Evolutionary conservation across 148 eudicot species (phyloP).

Genomic region (Vaccinium vitisidaea): DNA sequence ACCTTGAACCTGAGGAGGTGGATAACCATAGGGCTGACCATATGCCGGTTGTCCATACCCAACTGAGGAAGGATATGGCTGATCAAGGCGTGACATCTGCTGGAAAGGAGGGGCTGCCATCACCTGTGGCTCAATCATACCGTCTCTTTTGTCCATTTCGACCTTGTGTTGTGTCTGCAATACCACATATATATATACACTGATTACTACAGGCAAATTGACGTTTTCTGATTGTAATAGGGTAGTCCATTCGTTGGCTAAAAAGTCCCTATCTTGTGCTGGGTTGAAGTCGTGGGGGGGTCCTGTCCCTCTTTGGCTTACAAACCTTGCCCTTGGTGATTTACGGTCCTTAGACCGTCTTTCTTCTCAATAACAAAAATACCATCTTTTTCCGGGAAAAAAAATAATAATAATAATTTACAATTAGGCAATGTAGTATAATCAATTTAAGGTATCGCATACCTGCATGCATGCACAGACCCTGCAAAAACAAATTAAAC

Average conservation of each 20-base stretch:
- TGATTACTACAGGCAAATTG: background rate
- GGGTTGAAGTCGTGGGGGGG: too few species aligned
- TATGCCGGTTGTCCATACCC: conserved; percentile 29
- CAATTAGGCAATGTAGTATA: background rate
- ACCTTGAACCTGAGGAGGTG: conserved; percentile 33
- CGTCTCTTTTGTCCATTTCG: conserved; percentile 91
- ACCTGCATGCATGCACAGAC: conserved; percentile 98
- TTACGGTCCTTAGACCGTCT: too few species aligned
- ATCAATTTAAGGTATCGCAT: conserved; percentile 18
- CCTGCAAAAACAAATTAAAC: conserved; percentile 11
- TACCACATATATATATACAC: background rate
- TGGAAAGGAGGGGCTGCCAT: conserved; percentile 12
- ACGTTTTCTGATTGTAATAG: background rate
- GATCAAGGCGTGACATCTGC: conserved; percentile 19
- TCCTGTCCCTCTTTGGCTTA: too few species aligned
- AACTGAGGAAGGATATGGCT: conserved; percentile 6
- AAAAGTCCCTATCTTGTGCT: too few species aligned
- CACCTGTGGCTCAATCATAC: conserved; percentile 45
- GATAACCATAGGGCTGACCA: conserved; percentile 34
- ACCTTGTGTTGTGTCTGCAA: conserved; percentile 64
- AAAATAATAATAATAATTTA: background rate
- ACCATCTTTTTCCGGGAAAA: too few species aligned
- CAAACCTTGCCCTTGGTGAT: too few species aligned
- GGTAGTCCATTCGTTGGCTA: too few species aligned
- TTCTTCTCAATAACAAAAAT: too few species aligned